These are phyloP conservation scores for Camelina sativa DNA, from an alignment of 345 rosid genomes.

Conservation along the genomic window DNA sequence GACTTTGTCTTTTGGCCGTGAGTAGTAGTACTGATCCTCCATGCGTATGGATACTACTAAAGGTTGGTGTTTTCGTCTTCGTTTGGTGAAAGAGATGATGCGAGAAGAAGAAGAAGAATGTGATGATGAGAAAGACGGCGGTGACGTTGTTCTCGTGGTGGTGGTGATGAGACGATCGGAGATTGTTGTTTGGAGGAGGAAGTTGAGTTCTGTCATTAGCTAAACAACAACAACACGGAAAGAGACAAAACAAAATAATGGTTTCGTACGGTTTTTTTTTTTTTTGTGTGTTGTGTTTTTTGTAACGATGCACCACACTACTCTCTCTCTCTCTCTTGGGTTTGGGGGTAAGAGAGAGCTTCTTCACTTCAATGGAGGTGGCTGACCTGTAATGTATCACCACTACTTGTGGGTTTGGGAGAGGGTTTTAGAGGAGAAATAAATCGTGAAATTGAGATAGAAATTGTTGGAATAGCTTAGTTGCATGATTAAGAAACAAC, in stretches of 20 bases:
- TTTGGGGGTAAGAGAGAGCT: neutral
- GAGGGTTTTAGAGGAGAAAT: constrained; percentile 33
- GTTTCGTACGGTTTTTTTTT: constrained; percentile 19
- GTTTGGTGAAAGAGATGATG: constrained; percentile 9
- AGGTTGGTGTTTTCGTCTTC: constrained; percentile 30
- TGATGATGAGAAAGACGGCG: constrained; percentile 21
- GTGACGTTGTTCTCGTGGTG: constrained; percentile 15
- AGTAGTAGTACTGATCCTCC: constrained; percentile 8
- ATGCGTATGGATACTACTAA: constrained; percentile 16
- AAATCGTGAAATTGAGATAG: neutral
- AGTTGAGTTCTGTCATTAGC: constrained; percentile 44
- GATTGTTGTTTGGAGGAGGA: constrained; percentile 35
- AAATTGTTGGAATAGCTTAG: neutral
- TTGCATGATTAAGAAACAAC: constrained; percentile 4
- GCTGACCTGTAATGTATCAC: constrained; percentile 34
- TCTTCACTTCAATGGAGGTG: constrained; percentile 38
- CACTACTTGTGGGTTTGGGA: constrained; percentile 34
- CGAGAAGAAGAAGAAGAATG: constrained; percentile 14
- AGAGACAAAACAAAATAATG: constrained; percentile 29
- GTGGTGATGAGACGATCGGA: constrained; percentile 32
- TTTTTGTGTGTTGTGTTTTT: constrained; percentile 8
- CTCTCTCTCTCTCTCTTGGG: neutral
- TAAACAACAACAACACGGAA: constrained; percentile 9
- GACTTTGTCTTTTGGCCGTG: constrained; percentile 51
- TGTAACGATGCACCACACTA: constrained; percentile 29